These are phyloP conservation scores for Kwoniella europaea DNA, from an alignment of 768 basidiomycete genomes.

Conservation along the genomic window DNA sequence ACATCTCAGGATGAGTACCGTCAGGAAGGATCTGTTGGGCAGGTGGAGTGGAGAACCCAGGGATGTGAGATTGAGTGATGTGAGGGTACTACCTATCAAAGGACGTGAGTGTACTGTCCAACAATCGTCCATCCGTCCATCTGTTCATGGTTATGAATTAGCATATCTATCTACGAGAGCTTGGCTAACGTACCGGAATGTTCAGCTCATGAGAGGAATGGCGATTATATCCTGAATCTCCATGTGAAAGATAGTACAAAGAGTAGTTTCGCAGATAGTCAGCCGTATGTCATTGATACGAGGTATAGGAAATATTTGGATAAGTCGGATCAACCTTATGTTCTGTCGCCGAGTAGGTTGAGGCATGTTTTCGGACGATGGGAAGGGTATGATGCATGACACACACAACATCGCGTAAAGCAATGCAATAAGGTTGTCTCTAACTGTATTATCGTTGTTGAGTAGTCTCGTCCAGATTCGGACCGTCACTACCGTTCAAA, in stretches of 20 bases:
- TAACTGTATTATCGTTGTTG: no score
- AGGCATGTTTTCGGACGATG: constrained; percentile 35
- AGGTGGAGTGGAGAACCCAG: constrained; percentile 15
- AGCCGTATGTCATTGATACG: constrained; percentile 32
- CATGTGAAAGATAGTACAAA: background rate
- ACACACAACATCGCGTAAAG: no score
- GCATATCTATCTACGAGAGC: no score
- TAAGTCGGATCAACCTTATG: constrained; percentile 28
- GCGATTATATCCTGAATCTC: constrained; percentile 2
- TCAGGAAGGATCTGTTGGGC: constrained; percentile 5
- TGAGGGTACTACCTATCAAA: constrained; percentile 10
- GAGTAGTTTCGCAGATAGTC: background rate
- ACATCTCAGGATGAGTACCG: constrained; percentile 24
- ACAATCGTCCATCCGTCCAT: background rate
- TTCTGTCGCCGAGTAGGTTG: constrained; percentile 32
- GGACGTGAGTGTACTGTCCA: constrained; percentile 5
- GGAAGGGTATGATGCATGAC: background rate
- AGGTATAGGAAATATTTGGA: constrained; percentile 23
- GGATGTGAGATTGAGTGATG: constrained; percentile 12
- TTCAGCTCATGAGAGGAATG: background rate
- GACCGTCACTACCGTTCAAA: no score
- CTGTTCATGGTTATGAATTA: no score
- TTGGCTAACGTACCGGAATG: no score
- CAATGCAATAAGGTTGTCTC: no score
- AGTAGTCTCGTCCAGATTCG: no score